Evolutionary conservation across 148 eudicot species (phyloP).

Genomic region (Gaultheria prostrata): DNA sequence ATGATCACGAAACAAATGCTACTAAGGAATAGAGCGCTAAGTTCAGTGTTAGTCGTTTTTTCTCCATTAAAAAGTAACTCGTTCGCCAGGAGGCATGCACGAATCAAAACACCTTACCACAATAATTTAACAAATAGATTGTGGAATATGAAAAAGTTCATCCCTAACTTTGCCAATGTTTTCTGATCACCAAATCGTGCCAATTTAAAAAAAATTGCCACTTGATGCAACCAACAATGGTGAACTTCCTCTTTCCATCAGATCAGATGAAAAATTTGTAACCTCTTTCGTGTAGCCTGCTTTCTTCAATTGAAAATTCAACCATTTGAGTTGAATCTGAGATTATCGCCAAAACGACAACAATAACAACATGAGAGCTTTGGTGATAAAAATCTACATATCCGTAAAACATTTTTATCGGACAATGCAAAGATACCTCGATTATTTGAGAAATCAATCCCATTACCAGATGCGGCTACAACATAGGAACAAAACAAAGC

Average conservation of each 20-base stretch:
- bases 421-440: conserved; percentile 43
- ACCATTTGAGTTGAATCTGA: conserved; percentile 88
- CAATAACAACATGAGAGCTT: background rate
- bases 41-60: background rate
- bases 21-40: background rate
- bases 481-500: conserved; percentile 24
- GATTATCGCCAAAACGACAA: background rate
- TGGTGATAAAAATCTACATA: background rate
- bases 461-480: conserved; percentile 80
- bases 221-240: background rate
- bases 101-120: background rate
- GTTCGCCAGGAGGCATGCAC: background rate
- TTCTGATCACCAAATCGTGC: background rate
- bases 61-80: background rate
- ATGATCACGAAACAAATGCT: background rate
- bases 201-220: background rate
- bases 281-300: conserved; percentile 66
- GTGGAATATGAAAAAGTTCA: background rate
- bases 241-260: conserved; percentile 47
- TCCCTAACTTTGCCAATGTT: background rate
- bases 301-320: conserved; percentile 85
- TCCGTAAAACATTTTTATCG: background rate
- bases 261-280: conserved; percentile 71
- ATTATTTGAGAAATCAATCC: conserved; percentile 80
- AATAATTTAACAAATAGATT: background rate